Percentiles rank a stretch among this genome's conserved stretches.
Evolutionary conservation across 1,139 yeast genomes (phyloP).

Genomic region (Lodderomyces theae): DNA sequence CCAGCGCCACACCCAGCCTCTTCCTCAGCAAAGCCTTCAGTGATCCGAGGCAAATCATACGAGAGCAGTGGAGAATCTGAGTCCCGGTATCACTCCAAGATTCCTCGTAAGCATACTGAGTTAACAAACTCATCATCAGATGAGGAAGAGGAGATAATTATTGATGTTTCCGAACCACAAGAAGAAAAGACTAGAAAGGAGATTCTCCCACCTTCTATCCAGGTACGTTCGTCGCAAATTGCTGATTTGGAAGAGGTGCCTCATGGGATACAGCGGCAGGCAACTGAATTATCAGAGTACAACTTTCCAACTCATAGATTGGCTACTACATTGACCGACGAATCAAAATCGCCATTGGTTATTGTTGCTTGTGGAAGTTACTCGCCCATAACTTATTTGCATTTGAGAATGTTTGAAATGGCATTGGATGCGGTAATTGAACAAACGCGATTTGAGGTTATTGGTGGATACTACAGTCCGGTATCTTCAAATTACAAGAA

Average conservation of each 20-base stretch:
- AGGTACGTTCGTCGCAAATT: conserved; percentile 64
- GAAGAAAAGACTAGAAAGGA: conserved; percentile 5
- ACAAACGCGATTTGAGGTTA: conserved; percentile 88
- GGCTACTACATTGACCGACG: conserved; percentile 67
- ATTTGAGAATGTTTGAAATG: conserved; percentile 97
- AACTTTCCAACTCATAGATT: conserved; percentile 84
- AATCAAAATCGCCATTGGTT: conserved; percentile 82
- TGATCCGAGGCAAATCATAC: conserved; percentile 8
- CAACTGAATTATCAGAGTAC: conserved; percentile 64
- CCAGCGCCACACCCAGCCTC: conserved; percentile 58
- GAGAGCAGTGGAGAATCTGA: conserved; percentile 13
- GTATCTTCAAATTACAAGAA: conserved; percentile 92
- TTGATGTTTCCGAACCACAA: not conserved
- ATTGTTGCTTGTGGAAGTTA: conserved; percentile 97
- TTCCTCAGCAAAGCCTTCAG: conserved; percentile 8
- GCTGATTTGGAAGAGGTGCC: conserved; percentile 98
- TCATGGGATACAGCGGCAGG: conserved; percentile 86
- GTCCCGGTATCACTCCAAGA: conserved; percentile 29
- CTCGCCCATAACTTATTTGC: conserved; percentile 92
- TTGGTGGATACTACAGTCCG: conserved; percentile 98
- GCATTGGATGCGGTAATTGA: conserved; percentile 94
- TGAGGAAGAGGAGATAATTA: conserved; percentile 26
- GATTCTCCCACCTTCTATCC: conserved; percentile 43
- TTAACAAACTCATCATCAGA: conserved; percentile 33
- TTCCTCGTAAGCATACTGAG: conserved; percentile 44